Conservation (phyloP, 495 filamentous ascomycete genomes). For the Chaetomidium leptoderma region DNA sequence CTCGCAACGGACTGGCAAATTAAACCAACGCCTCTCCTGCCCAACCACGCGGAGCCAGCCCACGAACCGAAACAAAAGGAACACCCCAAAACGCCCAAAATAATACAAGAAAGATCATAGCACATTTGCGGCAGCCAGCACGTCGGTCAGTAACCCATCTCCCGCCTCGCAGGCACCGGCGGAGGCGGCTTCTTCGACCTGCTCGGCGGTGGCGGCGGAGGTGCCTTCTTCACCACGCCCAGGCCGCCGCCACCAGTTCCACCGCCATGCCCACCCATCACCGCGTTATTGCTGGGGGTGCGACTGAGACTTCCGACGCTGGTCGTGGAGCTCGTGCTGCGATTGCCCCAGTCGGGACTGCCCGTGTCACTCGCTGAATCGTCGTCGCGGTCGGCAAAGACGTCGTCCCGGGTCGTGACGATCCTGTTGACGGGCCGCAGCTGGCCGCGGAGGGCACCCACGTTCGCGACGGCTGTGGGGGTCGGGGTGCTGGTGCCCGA, state of each 20-base stretch:
- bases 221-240: conserved; percentile 57
- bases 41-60: conserved; percentile 13
- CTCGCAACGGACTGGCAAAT: not conserved
- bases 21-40: no score
- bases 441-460: conserved; percentile 38
- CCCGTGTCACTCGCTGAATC: conserved; percentile 54
- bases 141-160: conserved; percentile 33
- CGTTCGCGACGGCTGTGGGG: conserved; percentile 27
- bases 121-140: no score
- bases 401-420: conserved; percentile 42
- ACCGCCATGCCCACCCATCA: not conserved
- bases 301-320: conserved; percentile 58
- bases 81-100: not conserved
- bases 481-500: conserved; percentile 27
- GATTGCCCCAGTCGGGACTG: conserved; percentile 58
- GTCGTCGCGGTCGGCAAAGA: conserved; percentile 62
- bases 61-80: not conserved
- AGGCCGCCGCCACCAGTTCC: conserved; percentile 20
- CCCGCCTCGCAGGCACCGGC: conserved; percentile 49
- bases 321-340: conserved; percentile 59
- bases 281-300: conserved; percentile 49
- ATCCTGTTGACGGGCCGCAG: conserved; percentile 41
- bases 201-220: conserved; percentile 79
- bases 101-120: not conserved
- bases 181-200: conserved; percentile 73